Evolutionary conservation across 371 early-diverging fungal genomes (phyloP).

Genomic region (Rhizoclosmatium hyalinum): DNA sequence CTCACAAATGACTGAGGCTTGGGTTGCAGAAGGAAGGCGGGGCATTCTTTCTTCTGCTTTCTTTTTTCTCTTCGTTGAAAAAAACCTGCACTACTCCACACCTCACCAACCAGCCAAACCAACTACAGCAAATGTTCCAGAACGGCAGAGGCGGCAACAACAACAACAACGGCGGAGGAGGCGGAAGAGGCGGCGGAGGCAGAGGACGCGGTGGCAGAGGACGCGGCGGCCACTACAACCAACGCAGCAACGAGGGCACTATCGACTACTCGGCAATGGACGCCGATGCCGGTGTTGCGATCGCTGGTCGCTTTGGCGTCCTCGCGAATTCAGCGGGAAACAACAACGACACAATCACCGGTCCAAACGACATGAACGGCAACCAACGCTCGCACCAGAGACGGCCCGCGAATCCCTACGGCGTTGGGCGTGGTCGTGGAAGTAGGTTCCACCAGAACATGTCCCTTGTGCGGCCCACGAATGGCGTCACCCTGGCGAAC

Average conservation of each 20-base stretch:
- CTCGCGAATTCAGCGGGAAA: neutral
- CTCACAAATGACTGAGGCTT: neutral
- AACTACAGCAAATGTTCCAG: neutral
- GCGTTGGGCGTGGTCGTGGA: neutral
- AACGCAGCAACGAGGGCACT: conserved; percentile 3
- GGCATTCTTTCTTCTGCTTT: neutral
- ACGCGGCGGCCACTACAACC: neutral
- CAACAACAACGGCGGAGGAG: neutral
- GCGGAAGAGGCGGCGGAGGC: conserved; percentile 16
- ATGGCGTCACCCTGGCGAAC: conserved; percentile 5
- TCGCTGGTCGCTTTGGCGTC: neutral
- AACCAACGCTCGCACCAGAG: neutral
- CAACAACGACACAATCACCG: neutral
- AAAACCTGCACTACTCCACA: neutral
- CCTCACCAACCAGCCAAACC: neutral
- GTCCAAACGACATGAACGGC: neutral
- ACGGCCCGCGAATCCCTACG: neutral
- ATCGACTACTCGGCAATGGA: conserved; percentile 12
- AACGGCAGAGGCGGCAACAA: neutral
- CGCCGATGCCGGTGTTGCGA: neutral
- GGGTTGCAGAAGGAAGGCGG: neutral
- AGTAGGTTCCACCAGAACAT: neutral
- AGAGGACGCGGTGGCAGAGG: conserved; percentile 10
- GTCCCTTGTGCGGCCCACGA: neutral
- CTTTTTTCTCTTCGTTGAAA: neutral